Evolutionary conservation across 179 eudicot species (phyloP), one percentile per base, ranked within the genome.

Genomic region (Corrigiola litoralis): DNA sequence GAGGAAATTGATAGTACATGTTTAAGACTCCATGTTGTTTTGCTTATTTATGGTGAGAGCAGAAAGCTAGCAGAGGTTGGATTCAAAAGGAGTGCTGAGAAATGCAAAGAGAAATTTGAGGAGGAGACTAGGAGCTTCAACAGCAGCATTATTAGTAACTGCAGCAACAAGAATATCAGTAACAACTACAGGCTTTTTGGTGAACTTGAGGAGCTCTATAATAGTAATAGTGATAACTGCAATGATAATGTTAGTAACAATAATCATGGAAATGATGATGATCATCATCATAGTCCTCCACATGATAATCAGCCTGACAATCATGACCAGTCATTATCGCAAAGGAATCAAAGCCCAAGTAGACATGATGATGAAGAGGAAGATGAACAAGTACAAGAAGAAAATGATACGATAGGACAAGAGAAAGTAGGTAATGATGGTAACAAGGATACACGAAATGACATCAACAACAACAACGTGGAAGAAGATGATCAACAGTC

Each of bases 11-110:
- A 42, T 54, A 13, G 21, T 61, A 46, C 44, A 61, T 48, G 37
- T 7, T 41, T 18, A 42, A 33, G n/a, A 11, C 34, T 49, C 24
- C 31, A 69, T 69, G 55, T 69, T 40, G 21, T 72, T 78, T 75
- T 68, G 56, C 64, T 67, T 46, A 68, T 66, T 76, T 52, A 42
- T 75, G 75, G 65, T 68, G 59, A 72, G 70, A 70, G 63, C 86
- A 91, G 97, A 80, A 91, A 88, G 79, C 80, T 91, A 46, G 85
- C 66, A 51, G 97, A 91, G 72, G 58, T 81, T 68, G 97, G 97
- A 12, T 88, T 71, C 73, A 84, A 77, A 72, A 84, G 90, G 63
- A 88, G 89, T 68, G 83, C 87, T 55, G 87, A 81, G 53, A 75
- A 81, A 12, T 88, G 97, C 84, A 90, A 81, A 68, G 85, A 87